A percentile compares a stretch with the other conserved stretches of the same genome.
Evolutionary conservation across 495 filamentous ascomycete species (phyloP).

Genomic region (Hypoxylon fuscum): DNA sequence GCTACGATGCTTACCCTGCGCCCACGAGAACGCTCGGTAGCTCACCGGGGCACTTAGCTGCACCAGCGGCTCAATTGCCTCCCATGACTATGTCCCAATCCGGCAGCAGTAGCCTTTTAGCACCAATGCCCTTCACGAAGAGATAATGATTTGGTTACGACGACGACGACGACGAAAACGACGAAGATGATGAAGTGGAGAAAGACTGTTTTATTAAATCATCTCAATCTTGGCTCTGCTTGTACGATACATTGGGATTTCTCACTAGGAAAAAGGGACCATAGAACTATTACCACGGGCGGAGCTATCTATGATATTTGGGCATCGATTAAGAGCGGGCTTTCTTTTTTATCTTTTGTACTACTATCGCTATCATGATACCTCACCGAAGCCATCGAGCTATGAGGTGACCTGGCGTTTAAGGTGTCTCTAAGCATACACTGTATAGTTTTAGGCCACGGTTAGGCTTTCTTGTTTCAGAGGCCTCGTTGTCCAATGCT

Average conservation of each 20-base stretch:
- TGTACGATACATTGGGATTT: conserved; percentile 29
- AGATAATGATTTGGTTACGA: conserved; percentile 29
- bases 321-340: conserved; percentile 18
- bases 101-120: conserved; percentile 46
- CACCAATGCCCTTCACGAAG: conserved; percentile 51
- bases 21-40: conserved; percentile 40
- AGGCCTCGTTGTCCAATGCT: conserved; percentile 12
- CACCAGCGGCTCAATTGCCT: conserved; percentile 46
- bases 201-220: background rate
- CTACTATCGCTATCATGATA: conserved; percentile 23
- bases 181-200: conserved; percentile 20
- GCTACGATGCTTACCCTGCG: conserved; percentile 47
- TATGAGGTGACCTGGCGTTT: conserved; percentile 17
- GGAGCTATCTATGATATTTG: conserved; percentile 14
- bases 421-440: conserved; percentile 8
- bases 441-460: conserved; percentile 2
- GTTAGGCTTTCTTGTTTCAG: conserved; percentile 5
- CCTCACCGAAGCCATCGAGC: conserved; percentile 5
- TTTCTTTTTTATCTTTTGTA: conserved; percentile 21
- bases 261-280: conserved; percentile 21
- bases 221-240: conserved; percentile 21
- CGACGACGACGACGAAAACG: conserved; percentile 25
- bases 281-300: conserved; percentile 28
- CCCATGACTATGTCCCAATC: conserved; percentile 55
- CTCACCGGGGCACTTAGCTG: conserved; percentile 38